These are phyloP conservation scores for Aspergillus sclerotiicarbonarius DNA, from an alignment of 495 filamentous ascomycete genomes.

Conservation along the genomic window DNA sequence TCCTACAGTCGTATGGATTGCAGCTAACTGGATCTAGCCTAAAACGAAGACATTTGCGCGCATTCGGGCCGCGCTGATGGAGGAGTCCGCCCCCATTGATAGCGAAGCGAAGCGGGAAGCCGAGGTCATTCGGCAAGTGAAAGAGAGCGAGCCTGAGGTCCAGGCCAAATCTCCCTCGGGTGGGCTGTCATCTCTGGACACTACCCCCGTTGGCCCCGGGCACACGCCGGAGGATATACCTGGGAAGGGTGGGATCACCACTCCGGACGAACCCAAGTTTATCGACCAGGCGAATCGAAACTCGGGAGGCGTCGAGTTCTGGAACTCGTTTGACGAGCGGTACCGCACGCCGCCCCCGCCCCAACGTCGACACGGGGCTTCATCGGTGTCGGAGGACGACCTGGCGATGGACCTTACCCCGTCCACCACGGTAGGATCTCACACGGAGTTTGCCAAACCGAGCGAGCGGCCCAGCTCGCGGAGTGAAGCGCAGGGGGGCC, in stretches of 20 bases:
- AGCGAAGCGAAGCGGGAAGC: slow-evolving; percentile 88
- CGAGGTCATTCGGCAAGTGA: slow-evolving; percentile 90
- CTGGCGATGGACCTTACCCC: slow-evolving; percentile 72
- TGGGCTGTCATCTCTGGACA: slow-evolving; percentile 41
- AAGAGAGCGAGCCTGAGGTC: slow-evolving; percentile 61
- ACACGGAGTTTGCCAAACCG: slow-evolving; percentile 29
- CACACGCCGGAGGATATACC: slow-evolving; percentile 52
- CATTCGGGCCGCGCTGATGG: slow-evolving; percentile 81
- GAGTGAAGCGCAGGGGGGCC: slow-evolving; percentile 46
- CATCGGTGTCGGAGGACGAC: slow-evolving; percentile 70
- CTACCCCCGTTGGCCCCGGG: slow-evolving; percentile 48
- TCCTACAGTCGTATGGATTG: background rate
- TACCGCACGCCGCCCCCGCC: slow-evolving; percentile 67
- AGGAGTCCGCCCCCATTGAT: slow-evolving; percentile 84
- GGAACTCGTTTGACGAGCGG: slow-evolving; percentile 70
- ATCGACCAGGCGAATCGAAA: slow-evolving; percentile 69
- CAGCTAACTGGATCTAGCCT: slow-evolving; percentile 52
- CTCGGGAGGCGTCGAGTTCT: slow-evolving; percentile 70
- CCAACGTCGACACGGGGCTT: slow-evolving; percentile 49
- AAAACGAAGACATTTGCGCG: slow-evolving; percentile 95
- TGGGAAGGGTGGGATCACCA: slow-evolving; percentile 47
- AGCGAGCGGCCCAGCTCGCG: slow-evolving; percentile 39
- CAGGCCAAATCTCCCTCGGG: slow-evolving; percentile 40
- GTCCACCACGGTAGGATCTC: slow-evolving; percentile 44
- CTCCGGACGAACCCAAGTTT: slow-evolving; percentile 62